phyloP scores from a whole-genome alignment of 805 yeast genomes.

The Schwanniomyces vanrijiae region DNA sequence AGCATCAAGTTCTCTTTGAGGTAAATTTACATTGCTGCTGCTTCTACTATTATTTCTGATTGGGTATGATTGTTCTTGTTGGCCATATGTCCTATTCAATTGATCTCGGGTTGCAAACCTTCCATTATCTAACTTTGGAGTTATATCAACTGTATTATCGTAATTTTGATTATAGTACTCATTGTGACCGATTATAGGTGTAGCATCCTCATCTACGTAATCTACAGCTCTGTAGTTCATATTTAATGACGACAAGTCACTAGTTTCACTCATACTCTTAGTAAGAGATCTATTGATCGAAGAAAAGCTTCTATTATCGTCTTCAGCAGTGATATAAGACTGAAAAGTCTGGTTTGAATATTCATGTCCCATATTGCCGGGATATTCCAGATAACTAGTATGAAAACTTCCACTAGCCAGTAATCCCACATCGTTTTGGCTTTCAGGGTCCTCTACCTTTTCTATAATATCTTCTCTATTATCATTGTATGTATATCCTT shows the following conservation, averaged over 20 bases:
- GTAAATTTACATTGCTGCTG: conserved; percentile 14
- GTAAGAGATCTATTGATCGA: conserved; percentile 34
- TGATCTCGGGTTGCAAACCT: background rate
- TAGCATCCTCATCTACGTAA: conserved; percentile 24
- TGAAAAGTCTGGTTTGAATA: conserved; percentile 24
- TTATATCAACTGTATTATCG: conserved; percentile 25
- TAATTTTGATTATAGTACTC: conserved; percentile 1
- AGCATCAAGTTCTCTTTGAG: conserved; percentile 31
- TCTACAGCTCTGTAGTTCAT: background rate
- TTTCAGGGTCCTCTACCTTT: conserved; percentile 17
- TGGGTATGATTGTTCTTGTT: background rate
- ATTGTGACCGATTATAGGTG: conserved; percentile 25
- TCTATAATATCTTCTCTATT: conserved; percentile 13
- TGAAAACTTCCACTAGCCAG: conserved; percentile 6
- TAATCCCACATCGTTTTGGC: background rate
- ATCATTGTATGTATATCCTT: conserved; percentile 12
- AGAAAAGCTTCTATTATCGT: conserved; percentile 28
- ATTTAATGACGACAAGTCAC: background rate
- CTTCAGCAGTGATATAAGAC: conserved; percentile 25
- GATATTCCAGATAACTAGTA: background rate
- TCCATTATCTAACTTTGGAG: conserved; percentile 22
- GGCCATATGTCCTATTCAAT: background rate
- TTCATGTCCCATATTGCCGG: conserved; percentile 9
- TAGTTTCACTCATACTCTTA: conserved; percentile 14
- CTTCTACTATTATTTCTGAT: conserved; percentile 1